phyloP scores from a whole-genome alignment of 2,329 filamentous ascomycete genomes.

The Aspergillus fumigatiaffinis region DNA sequence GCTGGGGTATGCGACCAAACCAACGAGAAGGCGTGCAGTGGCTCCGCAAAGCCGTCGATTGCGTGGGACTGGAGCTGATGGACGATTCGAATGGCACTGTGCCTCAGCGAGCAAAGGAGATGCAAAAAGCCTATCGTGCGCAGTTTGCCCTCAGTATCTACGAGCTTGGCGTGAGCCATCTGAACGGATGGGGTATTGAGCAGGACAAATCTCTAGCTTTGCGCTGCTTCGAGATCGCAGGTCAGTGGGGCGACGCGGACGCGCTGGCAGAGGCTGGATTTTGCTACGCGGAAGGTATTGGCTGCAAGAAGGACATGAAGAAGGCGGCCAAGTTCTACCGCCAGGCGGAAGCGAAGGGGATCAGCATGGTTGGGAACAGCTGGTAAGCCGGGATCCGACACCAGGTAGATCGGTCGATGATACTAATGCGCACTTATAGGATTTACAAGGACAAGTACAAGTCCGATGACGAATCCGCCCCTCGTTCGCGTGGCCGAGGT shows the following conservation, averaged over 20 bases:
- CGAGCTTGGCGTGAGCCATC: constrained; percentile 91
- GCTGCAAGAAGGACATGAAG: constrained; percentile 93
- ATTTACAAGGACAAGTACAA: constrained; percentile 95
- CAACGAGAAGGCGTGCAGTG: constrained; percentile 85
- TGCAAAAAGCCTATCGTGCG: constrained; percentile 76
- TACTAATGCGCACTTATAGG: constrained; percentile 49
- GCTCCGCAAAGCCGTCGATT: constrained; percentile 87
- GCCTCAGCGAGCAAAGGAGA: constrained; percentile 56
- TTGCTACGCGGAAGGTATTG: constrained; percentile 90
- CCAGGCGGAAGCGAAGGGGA: constrained; percentile 83
- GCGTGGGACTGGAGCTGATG: constrained; percentile 74
- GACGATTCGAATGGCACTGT: constrained; percentile 59
- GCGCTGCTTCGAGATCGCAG: constrained; percentile 94
- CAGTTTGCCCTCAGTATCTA: constrained; percentile 96
- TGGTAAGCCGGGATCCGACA: constrained; percentile 57
- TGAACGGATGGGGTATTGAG: constrained; percentile 97
- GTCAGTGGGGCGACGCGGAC: constrained; percentile 91
- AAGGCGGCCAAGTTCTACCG: constrained; percentile 91
- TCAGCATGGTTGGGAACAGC: constrained; percentile 97
- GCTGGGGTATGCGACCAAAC: constrained; percentile 95
- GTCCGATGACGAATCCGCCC: constrained; percentile 56
- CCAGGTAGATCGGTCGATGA: constrained; percentile 1
- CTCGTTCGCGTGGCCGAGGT: constrained; percentile 27
- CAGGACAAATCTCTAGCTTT: constrained; percentile 85
- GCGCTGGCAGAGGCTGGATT: constrained; percentile 91